Conservation (phyloP, 192 early-diverging fungal species). For the Backusella australiensis region DNA sequence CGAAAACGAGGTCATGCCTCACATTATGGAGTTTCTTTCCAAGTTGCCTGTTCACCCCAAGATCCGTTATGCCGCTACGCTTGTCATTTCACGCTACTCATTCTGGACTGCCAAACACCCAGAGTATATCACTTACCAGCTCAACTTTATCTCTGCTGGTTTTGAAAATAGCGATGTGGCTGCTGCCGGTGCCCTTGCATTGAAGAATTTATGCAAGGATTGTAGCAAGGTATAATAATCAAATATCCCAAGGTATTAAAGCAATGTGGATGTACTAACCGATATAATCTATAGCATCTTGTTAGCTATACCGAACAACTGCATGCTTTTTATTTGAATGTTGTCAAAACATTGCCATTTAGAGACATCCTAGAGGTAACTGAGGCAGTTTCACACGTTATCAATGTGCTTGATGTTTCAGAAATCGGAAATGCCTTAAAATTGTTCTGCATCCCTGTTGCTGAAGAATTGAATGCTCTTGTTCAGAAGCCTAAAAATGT, state of each 20-base stretch:
- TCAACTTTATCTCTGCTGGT: conserved; percentile 86
- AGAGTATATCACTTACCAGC: conserved; percentile 88
- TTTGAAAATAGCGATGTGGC: conserved; percentile 84
- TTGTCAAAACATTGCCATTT: conserved; percentile 62
- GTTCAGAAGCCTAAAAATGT: conserved; percentile 40
- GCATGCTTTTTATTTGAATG: conserved; percentile 79
- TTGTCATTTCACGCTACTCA: conserved; percentile 95
- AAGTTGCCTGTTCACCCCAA: conserved; percentile 89
- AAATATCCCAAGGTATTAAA: not conserved
- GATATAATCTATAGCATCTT: conserved; percentile 50
- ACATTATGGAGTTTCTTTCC: conserved; percentile 88
- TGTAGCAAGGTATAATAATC: conserved; percentile 71
- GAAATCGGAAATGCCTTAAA: conserved; percentile 61
- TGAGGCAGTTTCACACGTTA: conserved; percentile 85
- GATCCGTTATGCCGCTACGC: conserved; percentile 92
- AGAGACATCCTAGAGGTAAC: conserved; percentile 79
- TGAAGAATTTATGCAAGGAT: conserved; percentile 89
- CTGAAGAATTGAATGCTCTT: conserved; percentile 65
- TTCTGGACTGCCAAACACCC: conserved; percentile 90
- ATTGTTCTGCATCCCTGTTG: conserved; percentile 72
- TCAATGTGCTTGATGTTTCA: conserved; percentile 71
- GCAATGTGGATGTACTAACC: not conserved
- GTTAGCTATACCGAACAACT: conserved; percentile 77
- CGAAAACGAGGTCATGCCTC: conserved; percentile 79
- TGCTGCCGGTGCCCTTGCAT: conserved; percentile 81